phyloP scores from a whole-genome alignment of 495 filamentous ascomycete species.

The Daldinia vernicosa region DNA sequence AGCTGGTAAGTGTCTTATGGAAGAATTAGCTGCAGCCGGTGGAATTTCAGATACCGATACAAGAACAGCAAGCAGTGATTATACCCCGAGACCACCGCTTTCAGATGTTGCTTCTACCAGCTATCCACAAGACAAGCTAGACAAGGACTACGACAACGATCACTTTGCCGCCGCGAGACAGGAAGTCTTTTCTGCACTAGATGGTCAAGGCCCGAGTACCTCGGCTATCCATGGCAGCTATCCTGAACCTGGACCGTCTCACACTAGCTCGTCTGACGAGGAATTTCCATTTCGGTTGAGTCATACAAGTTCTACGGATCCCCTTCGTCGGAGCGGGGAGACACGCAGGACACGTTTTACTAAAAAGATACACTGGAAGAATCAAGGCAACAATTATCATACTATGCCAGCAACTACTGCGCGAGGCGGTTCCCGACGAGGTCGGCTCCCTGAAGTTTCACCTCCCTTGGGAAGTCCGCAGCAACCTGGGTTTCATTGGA shows the following conservation, averaged over 20 bases:
- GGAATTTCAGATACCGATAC: slow-evolving; percentile 34
- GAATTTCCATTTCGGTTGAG: slow-evolving; percentile 13
- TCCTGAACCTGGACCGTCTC: slow-evolving; percentile 15
- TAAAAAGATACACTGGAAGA: slow-evolving; percentile 9
- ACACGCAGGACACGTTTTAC: not conserved
- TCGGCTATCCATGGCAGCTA: slow-evolving; percentile 36
- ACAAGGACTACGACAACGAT: not conserved
- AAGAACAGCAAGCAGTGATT: slow-evolving; percentile 23
- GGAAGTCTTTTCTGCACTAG: slow-evolving; percentile 6
- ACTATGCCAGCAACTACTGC: slow-evolving; percentile 30
- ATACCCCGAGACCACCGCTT: slow-evolving; percentile 18
- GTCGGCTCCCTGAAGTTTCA: not conserved
- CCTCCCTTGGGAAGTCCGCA: not conserved
- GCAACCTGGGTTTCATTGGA: slow-evolving; percentile 7
- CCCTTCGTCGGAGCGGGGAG: slow-evolving; percentile 32
- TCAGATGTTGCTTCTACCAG: slow-evolving; percentile 18
- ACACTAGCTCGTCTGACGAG: slow-evolving; percentile 23
- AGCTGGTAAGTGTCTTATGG: slow-evolving; percentile 31
- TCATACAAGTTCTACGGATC: slow-evolving; percentile 22
- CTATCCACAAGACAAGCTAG: not conserved
- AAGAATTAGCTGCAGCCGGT: slow-evolving; percentile 31
- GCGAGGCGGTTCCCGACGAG: not conserved
- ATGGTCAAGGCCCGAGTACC: slow-evolving; percentile 27
- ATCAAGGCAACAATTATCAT: slow-evolving; percentile 9
- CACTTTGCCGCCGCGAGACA: not conserved